These are phyloP conservation scores for Cyclotella atomus DNA, from an alignment of 108 stramenopile genomes.

Conservation along the genomic window DNA sequence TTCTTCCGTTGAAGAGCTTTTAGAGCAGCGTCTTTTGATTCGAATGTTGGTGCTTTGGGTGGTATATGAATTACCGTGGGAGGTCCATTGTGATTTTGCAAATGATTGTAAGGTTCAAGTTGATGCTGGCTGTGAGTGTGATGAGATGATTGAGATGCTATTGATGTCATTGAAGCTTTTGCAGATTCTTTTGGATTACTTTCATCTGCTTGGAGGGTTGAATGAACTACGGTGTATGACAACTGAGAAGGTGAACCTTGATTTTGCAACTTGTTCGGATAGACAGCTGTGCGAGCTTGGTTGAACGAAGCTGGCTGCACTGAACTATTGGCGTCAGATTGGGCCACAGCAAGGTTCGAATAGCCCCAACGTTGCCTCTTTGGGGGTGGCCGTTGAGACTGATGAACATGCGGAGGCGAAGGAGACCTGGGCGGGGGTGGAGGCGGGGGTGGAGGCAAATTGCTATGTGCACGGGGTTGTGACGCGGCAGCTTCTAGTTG, in stretches of 20 bases:
- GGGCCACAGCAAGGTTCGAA: not conserved
- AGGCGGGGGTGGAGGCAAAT: constrained; percentile 9
- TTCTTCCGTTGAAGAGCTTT: constrained; percentile 3
- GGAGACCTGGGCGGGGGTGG: not conserved
- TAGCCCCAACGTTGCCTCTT: not conserved
- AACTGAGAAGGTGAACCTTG: no score
- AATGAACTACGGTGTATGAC: no score
- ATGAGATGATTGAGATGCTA: no score
- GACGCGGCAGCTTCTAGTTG: no score
- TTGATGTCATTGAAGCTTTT: no score
- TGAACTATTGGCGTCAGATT: not conserved
- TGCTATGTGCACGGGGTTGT: no score
- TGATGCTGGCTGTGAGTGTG: no score
- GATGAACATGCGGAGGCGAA: not conserved
- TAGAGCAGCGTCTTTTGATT: not conserved
- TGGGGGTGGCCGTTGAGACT: not conserved
- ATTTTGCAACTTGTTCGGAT: no score
- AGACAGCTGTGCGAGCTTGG: no score
- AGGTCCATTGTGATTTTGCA: not conserved
- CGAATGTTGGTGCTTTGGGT: not conserved
- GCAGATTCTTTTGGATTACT: no score
- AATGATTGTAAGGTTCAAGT: not conserved
- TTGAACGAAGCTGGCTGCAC: no score
- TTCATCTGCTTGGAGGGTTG: no score
- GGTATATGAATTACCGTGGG: not conserved